Conservation (phyloP, 257 asterid genomes). For the Salvia splendens region DNA sequence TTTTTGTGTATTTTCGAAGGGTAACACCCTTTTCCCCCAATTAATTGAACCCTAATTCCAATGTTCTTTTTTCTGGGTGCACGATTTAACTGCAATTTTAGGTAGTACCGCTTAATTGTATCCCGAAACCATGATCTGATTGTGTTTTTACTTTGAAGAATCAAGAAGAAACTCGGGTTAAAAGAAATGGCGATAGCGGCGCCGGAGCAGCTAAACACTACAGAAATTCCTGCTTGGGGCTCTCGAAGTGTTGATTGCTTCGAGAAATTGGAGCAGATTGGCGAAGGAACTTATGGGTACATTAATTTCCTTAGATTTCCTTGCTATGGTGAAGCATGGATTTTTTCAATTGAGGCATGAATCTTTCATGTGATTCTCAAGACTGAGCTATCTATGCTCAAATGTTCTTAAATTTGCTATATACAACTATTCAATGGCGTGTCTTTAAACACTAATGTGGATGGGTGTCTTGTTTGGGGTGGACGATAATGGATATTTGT, state of each 20-base stretch:
- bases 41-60: slow-evolving; percentile 36
- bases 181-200: slow-evolving; percentile 68
- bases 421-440: not conserved
- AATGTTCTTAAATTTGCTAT: not conserved
- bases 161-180: slow-evolving; percentile 4
- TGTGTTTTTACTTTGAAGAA: slow-evolving; percentile 14
- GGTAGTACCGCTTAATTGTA: not conserved
- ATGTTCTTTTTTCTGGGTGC: not conserved
- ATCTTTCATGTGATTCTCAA: slow-evolving; percentile 13
- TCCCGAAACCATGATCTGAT: slow-evolving; percentile 5
- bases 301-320: not conserved
- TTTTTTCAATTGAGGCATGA: not conserved
- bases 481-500: not conserved
- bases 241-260: slow-evolving; percentile 87
- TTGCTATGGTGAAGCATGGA: slow-evolving; percentile 8
- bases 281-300: slow-evolving; percentile 96
- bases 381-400: slow-evolving; percentile 10
- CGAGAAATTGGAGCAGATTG: slow-evolving; percentile 93
- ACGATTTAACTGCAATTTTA: not conserved
- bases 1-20: not conserved
- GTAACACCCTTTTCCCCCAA: not conserved
- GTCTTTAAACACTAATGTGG: not conserved
- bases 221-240: slow-evolving; percentile 75
- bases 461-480: slow-evolving; percentile 9
- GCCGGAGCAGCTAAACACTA: slow-evolving; percentile 70